Evolutionary conservation across 164 flowering plant genomes (phyloP).

Genomic region (Magnolia kwangsiensis): DNA sequence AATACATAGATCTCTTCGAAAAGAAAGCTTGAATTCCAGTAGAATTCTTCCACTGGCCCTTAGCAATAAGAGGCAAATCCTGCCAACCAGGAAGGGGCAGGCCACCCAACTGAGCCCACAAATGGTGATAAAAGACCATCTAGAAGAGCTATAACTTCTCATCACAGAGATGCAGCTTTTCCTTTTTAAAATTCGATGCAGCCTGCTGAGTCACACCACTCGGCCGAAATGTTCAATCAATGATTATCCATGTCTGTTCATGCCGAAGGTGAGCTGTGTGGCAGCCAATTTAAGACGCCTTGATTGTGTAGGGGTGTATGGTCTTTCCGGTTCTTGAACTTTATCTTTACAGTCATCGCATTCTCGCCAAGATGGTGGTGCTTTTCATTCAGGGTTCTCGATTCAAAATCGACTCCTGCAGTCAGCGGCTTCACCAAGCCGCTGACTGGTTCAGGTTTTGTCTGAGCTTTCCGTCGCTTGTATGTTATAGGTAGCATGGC

Average conservation of each 20-base stretch:
- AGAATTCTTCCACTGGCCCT: not conserved
- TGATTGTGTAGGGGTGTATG: constrained; percentile 10
- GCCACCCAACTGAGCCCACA: not conserved
- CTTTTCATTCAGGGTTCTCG: constrained; percentile 16
- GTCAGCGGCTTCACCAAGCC: constrained; percentile 10
- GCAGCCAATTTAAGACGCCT: constrained; percentile 10
- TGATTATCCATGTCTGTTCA: not conserved
- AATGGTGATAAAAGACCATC: not conserved
- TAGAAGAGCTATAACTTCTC: not conserved
- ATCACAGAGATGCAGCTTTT: not conserved
- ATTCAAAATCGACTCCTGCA: constrained; percentile 14
- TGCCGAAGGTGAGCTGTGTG: constrained; percentile 7
- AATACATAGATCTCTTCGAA: not conserved
- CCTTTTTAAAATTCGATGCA: not conserved
- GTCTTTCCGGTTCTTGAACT: constrained; percentile 17
- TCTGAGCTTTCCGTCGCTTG: constrained; percentile 29
- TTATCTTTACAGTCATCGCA: constrained; percentile 21
- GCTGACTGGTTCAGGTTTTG: constrained; percentile 15
- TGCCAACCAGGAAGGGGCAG: too few relatives aligned
- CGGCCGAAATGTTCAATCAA: not conserved
- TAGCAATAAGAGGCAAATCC: not conserved
- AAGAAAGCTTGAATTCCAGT: not conserved
- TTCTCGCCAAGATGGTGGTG: constrained; percentile 4
- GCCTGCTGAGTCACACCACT: not conserved
- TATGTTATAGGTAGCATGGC: constrained; percentile 26